These are phyloP conservation scores for Leccinum holopus DNA, from an alignment of 1,284 basidiomycete genomes.

Conservation along the genomic window DNA sequence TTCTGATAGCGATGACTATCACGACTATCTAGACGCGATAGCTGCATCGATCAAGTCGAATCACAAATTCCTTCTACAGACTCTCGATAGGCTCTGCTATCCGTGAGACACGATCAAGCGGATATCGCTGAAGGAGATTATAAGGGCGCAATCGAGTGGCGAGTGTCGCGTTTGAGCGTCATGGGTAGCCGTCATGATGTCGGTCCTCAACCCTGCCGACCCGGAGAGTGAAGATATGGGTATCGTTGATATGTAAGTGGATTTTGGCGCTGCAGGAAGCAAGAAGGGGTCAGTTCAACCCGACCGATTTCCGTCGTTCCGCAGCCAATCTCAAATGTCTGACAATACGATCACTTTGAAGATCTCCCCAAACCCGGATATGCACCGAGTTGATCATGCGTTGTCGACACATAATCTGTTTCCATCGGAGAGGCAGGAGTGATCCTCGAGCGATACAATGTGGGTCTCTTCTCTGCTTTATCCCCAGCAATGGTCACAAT, in stretches of 20 bases:
- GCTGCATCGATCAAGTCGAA: constrained; percentile 53
- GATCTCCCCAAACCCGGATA: constrained; percentile 25
- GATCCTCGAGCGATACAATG: constrained; percentile 24
- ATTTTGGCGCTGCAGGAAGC: constrained; percentile 40
- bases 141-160: constrained; percentile 69
- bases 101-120: constrained; percentile 67
- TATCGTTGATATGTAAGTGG: constrained; percentile 56
- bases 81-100: constrained; percentile 55
- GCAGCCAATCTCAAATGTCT: constrained; percentile 27
- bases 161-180: constrained; percentile 65
- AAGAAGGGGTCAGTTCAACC: constrained; percentile 25
- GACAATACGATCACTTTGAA: constrained; percentile 36
- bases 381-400: constrained; percentile 25
- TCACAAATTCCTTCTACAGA: constrained; percentile 53
- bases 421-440: constrained; percentile 24
- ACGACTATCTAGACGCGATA: constrained; percentile 50
- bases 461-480: constrained; percentile 21
- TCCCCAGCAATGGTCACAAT: constrained; percentile 10
- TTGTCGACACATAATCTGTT: constrained; percentile 28
- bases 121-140: constrained; percentile 67
- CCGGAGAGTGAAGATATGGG: constrained; percentile 51
- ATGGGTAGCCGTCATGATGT: constrained; percentile 49
- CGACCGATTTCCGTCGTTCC: constrained; percentile 30
- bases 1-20: constrained; percentile 39
- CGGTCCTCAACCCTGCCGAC: constrained; percentile 38